Base-by-base conservation (phyloP, 768 basidiomycete species). In the Agaricus sinodeliciosus region DNA sequence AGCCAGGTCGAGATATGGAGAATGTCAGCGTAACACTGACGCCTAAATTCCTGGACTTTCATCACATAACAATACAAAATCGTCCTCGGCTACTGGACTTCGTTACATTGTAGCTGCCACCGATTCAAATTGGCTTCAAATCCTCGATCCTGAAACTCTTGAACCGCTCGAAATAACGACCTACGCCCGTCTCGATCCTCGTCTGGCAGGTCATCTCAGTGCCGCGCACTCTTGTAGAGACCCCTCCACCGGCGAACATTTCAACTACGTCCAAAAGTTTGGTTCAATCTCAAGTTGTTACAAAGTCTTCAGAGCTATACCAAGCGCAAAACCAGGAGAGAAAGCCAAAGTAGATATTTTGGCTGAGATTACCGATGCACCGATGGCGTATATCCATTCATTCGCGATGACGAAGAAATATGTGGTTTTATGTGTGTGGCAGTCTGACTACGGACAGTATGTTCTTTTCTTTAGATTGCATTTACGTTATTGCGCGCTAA, bases 351-450 rank as follows among this genome's bases (percentile, higher is more conserved):
- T 51, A 19, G 41, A 51, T 51, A 51, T 51, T 26, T 37, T 52
- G 26, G 43, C 43, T 28, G 43, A 45, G 43, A 52, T 52, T 18
- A 45, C 35, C 15, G 43, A 52, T 31, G 43, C 43, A 13, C 51
- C 43, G 11, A 52, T 52, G 51, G 43, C 26, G 35, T 52, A 52
- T 45, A 13, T 52, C 15, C 51, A 52, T 9, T 52, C 51, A n/a
- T 52, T 52, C 37, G 51, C 16, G 8, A 6, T 45, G 9, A 51
- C 50, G 31, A 43, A 35, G 25, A 51, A 37, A 18, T 52, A 45
- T 28, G 36, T 45, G n/a, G 43, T 45, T n/a, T 9, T 39, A 22
- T 27, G 35, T n/a, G 35, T 45, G 3, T 52, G 51, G 51, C 43
- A 52, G 35, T 45, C 35, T 12, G 51, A 52, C 36, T 52, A 45